Evolutionary conservation across 2,329 filamentous ascomycete species (phyloP).

Genomic region (Mariannaea elegans): DNA sequence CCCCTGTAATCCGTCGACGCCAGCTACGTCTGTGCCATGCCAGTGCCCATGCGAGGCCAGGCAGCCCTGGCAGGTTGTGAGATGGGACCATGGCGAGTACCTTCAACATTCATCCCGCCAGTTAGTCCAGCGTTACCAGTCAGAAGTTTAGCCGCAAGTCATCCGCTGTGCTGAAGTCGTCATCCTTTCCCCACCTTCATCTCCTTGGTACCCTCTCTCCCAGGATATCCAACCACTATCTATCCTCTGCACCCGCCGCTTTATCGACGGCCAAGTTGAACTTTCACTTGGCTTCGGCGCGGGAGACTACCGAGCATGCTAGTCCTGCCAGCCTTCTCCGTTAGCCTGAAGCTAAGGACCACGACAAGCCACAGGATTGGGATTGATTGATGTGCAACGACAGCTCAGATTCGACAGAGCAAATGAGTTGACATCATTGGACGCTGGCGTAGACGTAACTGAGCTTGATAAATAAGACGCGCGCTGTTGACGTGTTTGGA

Average conservation of each 20-base stretch:
- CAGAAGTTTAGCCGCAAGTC: neutral
- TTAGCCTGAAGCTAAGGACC: constrained; percentile 11
- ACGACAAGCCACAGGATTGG: constrained; percentile 1
- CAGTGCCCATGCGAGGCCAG: constrained; percentile 37
- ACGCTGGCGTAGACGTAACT: too few species aligned
- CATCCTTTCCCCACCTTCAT: constrained; percentile 3
- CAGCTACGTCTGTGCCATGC: constrained; percentile 36
- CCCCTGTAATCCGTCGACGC: constrained; percentile 17
- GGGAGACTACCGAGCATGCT: constrained; percentile 9
- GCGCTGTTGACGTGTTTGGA: too few species aligned
- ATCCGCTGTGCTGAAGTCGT: neutral
- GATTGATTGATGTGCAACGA: constrained; percentile 3
- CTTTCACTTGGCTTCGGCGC: constrained; percentile 5
- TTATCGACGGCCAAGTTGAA: neutral
- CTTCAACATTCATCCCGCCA: neutral
- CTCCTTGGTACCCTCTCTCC: neutral
- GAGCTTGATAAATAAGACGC: too few species aligned
- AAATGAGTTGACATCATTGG: constrained; percentile 4
- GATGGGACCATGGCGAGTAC: neutral
- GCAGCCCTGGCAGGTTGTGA: constrained; percentile 6
- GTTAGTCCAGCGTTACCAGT: neutral
- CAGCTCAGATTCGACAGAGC: neutral
- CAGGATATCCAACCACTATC: neutral
- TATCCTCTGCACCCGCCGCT: neutral
- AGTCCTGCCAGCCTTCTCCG: constrained; percentile 4